phyloP scores from a whole-genome alignment of 148 eudicot species.

The Camellia granthamiana region DNA sequence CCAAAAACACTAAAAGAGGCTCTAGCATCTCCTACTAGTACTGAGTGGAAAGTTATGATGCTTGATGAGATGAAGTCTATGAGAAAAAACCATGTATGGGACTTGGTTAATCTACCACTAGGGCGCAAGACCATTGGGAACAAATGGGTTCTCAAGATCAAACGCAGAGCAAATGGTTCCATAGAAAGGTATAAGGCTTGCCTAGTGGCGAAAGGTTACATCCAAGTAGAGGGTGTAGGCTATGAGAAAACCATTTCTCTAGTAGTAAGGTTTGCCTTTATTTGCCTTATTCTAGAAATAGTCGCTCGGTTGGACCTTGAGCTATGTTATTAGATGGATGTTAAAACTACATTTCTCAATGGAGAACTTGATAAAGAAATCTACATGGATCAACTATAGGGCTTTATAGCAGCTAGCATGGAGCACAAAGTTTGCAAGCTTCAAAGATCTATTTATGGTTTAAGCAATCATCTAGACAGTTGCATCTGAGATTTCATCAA shows the following conservation, averaged over 20 bases:
- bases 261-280: background rate
- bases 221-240: background rate
- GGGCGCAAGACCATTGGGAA: background rate
- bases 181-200: background rate
- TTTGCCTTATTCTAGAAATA: background rate
- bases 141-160: constrained; percentile 7
- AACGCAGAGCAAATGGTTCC: background rate
- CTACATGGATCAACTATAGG: constrained; percentile 3
- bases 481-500: constrained; percentile 1
- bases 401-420: background rate
- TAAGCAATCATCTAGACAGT: constrained; percentile 11
- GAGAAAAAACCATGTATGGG: background rate
- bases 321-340: constrained; percentile 9
- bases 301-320: background rate
- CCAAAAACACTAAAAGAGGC: background rate
- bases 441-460: constrained; percentile 1
- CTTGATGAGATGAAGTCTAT: background rate
- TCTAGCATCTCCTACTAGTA: background rate
- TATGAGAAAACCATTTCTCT: constrained; percentile 3
- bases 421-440: constrained; percentile 12
- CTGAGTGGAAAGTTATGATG: background rate
- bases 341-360: constrained; percentile 15
- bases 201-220: background rate
- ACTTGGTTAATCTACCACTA: constrained; percentile 6
- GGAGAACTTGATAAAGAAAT: constrained; percentile 7